Percentiles rank a stretch among this genome's conserved stretches.
phyloP scores from a whole-genome alignment of 2,329 filamentous ascomycete species.

The Diaporthe humulicola region DNA sequence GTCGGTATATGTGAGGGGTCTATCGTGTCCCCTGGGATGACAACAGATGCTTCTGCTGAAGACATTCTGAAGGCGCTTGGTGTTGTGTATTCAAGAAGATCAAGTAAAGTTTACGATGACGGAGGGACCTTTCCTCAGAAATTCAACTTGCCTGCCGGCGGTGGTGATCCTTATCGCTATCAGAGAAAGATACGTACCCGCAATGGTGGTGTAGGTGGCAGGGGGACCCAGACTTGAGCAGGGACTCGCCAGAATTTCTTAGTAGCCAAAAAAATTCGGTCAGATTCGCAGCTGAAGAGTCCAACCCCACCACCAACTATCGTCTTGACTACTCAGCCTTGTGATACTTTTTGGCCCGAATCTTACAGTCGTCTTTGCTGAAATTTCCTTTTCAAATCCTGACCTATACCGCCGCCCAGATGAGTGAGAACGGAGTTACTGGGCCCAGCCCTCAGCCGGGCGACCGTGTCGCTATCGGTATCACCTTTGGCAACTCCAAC shows the following conservation, averaged over 20 bases:
- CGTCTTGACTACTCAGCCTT: neutral
- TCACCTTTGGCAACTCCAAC: conserved; percentile 98
- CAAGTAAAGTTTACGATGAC: neutral
- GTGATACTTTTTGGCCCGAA: neutral
- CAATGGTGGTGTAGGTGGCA: neutral
- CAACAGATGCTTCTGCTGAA: conserved; percentile 64
- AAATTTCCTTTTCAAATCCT: neutral
- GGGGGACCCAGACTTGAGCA: conserved; percentile 22
- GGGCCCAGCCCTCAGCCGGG: conserved; percentile 64
- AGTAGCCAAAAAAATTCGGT: conserved; percentile 41
- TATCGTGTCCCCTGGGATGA: conserved; percentile 87
- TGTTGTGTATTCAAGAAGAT: neutral
- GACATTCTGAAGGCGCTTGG: conserved; percentile 60
- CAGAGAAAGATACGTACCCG: neutral
- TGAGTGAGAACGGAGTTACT: conserved; percentile 61
- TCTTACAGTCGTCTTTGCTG: neutral
- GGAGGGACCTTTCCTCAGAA: neutral
- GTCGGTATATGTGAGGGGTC: conserved; percentile 76
- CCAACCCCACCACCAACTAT: conserved; percentile 27
- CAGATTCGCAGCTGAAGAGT: conserved; percentile 29
- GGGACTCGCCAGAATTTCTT: conserved; percentile 36
- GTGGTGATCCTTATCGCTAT: conserved; percentile 33
- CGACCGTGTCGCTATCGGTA: conserved; percentile 84
- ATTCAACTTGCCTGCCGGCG: conserved; percentile 32
- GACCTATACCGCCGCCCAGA: conserved; percentile 43